Evolutionary conservation across 192 early-diverging fungal species (phyloP).

Genomic region (Spizellomyces sp.): DNA sequence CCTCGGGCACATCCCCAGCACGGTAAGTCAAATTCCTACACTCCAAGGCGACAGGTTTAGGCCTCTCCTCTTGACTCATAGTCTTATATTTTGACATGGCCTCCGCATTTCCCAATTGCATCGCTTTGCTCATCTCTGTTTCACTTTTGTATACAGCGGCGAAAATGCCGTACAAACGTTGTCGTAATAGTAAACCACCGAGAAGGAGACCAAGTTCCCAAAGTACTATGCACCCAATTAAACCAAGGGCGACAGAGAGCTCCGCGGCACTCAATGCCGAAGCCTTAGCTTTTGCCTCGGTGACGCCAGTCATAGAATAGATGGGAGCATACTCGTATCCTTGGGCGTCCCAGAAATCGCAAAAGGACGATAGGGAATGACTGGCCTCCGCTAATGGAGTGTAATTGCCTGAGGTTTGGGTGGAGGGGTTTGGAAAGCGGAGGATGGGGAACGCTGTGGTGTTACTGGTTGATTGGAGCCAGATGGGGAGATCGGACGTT

Average conservation of each 20-base stretch:
- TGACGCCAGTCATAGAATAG: not conserved
- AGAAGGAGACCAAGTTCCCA: constrained; percentile 6
- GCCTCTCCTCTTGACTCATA: constrained; percentile 13
- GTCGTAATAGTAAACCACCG: not conserved
- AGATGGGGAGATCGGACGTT: not conserved
- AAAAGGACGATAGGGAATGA: constrained; percentile 7
- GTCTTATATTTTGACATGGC: constrained; percentile 1
- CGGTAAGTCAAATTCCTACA: constrained; percentile 24
- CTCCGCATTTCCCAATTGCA: too few relatives aligned
- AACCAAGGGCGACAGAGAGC: constrained; percentile 2
- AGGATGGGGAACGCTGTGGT: constrained; percentile 3
- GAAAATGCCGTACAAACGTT: constrained; percentile 5
- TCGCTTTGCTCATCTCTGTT: constrained; percentile 1
- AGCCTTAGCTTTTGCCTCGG: not conserved
- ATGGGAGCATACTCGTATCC: constrained; percentile 23
- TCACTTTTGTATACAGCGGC: constrained; percentile 1
- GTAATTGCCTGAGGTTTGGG: not conserved
- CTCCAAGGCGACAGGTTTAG: constrained; percentile 24
- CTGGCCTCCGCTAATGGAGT: constrained; percentile 12
- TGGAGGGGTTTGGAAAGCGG: constrained; percentile 11
- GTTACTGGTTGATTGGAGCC: constrained; percentile 6
- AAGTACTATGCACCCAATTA: constrained; percentile 6
- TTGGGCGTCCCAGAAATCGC: constrained; percentile 19
- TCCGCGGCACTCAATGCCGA: not conserved
- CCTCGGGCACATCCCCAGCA: constrained; percentile 5